phyloP scores from a whole-genome alignment of 108 stramenopile species.

The Thalassiosira profunda region DNA sequence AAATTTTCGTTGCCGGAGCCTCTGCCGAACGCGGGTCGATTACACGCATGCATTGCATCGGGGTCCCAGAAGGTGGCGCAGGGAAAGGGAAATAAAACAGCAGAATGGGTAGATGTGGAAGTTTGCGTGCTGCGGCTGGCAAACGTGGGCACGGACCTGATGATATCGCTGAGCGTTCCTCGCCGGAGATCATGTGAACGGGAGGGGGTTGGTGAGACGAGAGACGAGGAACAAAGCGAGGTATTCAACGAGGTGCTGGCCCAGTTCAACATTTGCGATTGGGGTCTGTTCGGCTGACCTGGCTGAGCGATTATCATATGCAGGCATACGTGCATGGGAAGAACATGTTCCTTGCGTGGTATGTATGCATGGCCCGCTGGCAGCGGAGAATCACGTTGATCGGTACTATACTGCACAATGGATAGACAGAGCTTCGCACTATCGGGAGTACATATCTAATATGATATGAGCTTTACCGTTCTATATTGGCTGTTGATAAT shows the following conservation, averaged over 20 bases:
- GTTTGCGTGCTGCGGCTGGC: conserved; percentile 65
- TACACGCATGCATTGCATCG: background rate
- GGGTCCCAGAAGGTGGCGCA: conserved; percentile 25
- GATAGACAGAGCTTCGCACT: too few relatives aligned
- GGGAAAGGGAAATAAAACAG: conserved; percentile 1
- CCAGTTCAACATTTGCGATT: conserved; percentile 55
- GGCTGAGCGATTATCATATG: background rate
- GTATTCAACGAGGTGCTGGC: conserved; percentile 28
- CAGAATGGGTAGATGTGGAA: conserved; percentile 43
- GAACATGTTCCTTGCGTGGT: too few relatives aligned
- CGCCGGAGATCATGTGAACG: background rate
- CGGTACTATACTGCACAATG: too few relatives aligned
- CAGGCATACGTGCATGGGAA: too few relatives aligned
- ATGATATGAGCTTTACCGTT: too few relatives aligned
- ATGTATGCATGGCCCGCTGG: too few relatives aligned
- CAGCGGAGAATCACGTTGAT: too few relatives aligned
- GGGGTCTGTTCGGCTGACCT: conserved; percentile 22
- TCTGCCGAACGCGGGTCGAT: background rate
- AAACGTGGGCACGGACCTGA: conserved; percentile 63
- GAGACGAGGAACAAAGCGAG: background rate
- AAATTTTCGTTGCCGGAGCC: background rate
- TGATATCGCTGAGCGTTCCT: conserved; percentile 67
- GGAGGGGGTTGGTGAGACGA: background rate
- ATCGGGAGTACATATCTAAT: too few relatives aligned
- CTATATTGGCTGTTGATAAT: too few relatives aligned